Percentiles rank a stretch among this genome's conserved stretches.
Conservation (phyloP, 2,329 filamentous ascomycete genomes). For the Calonectria pseudoturangicola region DNA sequence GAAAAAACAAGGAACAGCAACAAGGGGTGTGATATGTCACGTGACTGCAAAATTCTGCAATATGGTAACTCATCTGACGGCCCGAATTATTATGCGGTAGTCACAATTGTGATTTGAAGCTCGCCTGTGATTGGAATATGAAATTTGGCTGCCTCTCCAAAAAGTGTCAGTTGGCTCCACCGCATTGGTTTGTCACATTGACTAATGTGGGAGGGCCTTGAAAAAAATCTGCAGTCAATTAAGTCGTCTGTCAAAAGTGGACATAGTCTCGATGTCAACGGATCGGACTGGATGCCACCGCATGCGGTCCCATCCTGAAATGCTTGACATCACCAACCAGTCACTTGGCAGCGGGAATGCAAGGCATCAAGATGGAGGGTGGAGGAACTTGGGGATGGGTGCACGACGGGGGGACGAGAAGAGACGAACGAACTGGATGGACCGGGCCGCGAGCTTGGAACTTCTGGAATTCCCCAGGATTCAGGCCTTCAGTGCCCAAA, state of each 20-base stretch:
- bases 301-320: conserved; percentile 24
- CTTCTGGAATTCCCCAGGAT: conserved; percentile 31
- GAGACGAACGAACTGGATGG: conserved; percentile 17
- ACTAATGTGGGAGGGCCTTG: conserved; percentile 26
- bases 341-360: conserved; percentile 37
- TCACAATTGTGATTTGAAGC: background rate
- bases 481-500: conserved; percentile 27
- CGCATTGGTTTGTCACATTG: conserved; percentile 7
- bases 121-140: background rate
- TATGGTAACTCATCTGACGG: too few relatives aligned
- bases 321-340: conserved; percentile 31
- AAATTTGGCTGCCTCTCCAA: background rate
- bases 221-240: conserved; percentile 36
- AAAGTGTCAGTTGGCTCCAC: conserved; percentile 9
- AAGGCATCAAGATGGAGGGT: conserved; percentile 31
- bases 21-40: background rate
- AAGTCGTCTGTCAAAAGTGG: conserved; percentile 31
- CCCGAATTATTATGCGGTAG: too few relatives aligned
- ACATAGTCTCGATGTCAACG: conserved; percentile 26
- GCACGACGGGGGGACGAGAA: conserved; percentile 21
- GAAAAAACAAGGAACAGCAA: background rate
- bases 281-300: conserved; percentile 32
- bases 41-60: background rate
- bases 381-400: conserved; percentile 35
- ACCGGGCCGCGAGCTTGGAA: conserved; percentile 23